phyloP scores from a whole-genome alignment of 495 filamentous ascomycete species.

The Aspergillus olivimuriae region DNA sequence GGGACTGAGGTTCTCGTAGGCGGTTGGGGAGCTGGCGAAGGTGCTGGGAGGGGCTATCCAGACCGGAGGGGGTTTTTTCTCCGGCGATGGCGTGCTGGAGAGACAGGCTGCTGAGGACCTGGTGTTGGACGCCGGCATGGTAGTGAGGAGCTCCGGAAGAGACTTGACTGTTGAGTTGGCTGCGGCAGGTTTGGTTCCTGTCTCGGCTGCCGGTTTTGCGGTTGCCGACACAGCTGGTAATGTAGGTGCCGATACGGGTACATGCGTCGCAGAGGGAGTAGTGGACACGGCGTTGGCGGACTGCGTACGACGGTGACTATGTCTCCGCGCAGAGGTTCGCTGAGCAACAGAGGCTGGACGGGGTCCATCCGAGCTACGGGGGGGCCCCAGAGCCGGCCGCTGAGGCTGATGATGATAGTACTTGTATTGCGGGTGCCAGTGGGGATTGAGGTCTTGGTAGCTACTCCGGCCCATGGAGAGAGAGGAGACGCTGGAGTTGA shows the following conservation, averaged over 20 bases:
- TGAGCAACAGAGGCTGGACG: background rate
- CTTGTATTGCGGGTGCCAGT: background rate
- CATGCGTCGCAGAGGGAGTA: no score
- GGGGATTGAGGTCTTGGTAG: slow-evolving; percentile 1
- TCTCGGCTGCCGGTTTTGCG: background rate
- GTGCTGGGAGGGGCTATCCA: slow-evolving; percentile 27
- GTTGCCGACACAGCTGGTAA: no score
- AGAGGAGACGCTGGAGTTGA: slow-evolving; percentile 14
- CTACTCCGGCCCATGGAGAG: slow-evolving; percentile 15
- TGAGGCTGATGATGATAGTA: background rate
- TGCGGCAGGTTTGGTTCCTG: no score
- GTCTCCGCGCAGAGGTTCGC: slow-evolving; percentile 14
- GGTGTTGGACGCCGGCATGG: slow-evolving; percentile 13
- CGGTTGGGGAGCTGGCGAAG: slow-evolving; percentile 17
- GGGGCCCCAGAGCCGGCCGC: no score
- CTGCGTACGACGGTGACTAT: slow-evolving; percentile 13
- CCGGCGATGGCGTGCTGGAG: slow-evolving; percentile 31
- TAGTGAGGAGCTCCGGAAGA: slow-evolving; percentile 25
- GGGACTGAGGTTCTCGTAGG: slow-evolving; percentile 17
- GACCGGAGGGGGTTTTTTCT: slow-evolving; percentile 18
- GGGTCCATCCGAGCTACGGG: background rate
- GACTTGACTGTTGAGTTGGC: no score
- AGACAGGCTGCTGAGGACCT: slow-evolving; percentile 9
- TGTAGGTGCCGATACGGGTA: no score
- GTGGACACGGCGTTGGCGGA: slow-evolving; percentile 6